These are phyloP conservation scores for Cyberlindnera mycetangii DNA, from an alignment of 805 yeast genomes.

Conservation along the genomic window DNA sequence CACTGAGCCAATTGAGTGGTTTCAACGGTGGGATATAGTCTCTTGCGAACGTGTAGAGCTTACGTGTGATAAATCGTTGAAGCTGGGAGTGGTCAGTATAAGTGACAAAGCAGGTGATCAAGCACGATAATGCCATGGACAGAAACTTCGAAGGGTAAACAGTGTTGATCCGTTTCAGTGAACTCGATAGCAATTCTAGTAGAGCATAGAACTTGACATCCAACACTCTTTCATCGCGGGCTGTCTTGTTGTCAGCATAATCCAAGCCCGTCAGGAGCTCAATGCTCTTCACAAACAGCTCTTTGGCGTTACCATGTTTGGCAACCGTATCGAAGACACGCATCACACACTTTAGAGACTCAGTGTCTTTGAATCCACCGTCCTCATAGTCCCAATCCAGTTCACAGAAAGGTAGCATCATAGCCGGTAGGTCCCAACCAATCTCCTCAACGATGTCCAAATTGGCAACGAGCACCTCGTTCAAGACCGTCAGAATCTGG, in stretches of 20 bases:
- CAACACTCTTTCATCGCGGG: conserved; percentile 16
- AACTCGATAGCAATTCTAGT: conserved; percentile 59
- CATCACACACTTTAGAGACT: conserved; percentile 29
- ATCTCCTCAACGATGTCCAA: conserved; percentile 57
- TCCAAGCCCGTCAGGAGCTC: conserved; percentile 52
- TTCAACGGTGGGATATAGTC: conserved; percentile 49
- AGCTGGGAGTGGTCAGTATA: conserved; percentile 37
- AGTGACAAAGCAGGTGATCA: conserved; percentile 47
- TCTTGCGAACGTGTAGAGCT: conserved; percentile 62
- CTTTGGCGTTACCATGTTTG: conserved; percentile 73
- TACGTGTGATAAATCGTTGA: conserved; percentile 47
- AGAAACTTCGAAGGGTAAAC: conserved; percentile 78
- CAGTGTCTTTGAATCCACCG: conserved; percentile 30
- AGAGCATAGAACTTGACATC: conserved; percentile 59
- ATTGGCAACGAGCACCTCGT: conserved; percentile 42
- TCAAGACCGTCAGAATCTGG: conserved; percentile 44
- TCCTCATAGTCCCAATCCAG: conserved; percentile 40
- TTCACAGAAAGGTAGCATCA: conserved; percentile 55
- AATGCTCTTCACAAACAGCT: conserved; percentile 65
- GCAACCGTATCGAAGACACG: conserved; percentile 63
- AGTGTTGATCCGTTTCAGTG: conserved; percentile 61
- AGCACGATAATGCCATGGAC: conserved; percentile 60
- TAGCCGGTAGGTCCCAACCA: conserved; percentile 90
- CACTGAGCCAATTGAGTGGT: conserved; percentile 38
- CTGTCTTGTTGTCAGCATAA: conserved; percentile 6